Conservation (phyloP, 352 stramenopile species). For the Pythium vanterpoolii region DNA sequence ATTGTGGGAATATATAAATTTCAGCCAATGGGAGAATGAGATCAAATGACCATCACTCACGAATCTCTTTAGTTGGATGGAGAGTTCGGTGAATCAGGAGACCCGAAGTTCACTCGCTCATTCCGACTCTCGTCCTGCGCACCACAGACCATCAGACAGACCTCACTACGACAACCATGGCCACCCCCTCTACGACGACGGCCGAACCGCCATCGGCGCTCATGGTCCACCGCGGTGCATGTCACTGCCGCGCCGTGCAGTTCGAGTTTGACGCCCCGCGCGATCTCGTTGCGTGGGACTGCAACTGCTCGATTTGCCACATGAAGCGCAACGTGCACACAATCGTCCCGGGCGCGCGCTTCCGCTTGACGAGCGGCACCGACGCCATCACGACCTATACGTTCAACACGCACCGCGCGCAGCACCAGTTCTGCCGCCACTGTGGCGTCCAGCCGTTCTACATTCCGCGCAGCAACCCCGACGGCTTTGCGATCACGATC, state of each 20-base stretch:
- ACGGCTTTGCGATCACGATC: constrained; percentile 73
- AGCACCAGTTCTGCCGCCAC: constrained; percentile 77
- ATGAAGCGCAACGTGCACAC: constrained; percentile 81
- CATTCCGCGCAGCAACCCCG: constrained; percentile 75
- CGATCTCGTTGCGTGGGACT: constrained; percentile 60
- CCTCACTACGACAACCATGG: background rate
- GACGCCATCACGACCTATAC: constrained; percentile 70
- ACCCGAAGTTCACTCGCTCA: background rate
- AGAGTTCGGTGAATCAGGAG: background rate
- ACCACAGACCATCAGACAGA: background rate
- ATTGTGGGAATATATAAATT: background rate
- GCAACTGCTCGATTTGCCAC: constrained; percentile 83
- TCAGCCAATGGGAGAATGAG: background rate
- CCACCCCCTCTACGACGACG: background rate
- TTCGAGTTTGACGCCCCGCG: constrained; percentile 66
- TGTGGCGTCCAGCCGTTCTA: constrained; percentile 85
- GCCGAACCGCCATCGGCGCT: background rate
- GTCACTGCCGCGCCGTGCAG: constrained; percentile 65
- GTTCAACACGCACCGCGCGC: constrained; percentile 76
- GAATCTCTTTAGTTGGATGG: background rate
- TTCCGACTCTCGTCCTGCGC: background rate
- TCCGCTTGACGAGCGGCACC: constrained; percentile 43
- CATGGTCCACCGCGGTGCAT: constrained; percentile 45
- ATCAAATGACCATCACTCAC: constrained; percentile 11
- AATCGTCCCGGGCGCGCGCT: constrained; percentile 53